Evolutionary conservation across 164 flowering plant genomes (phyloP).

Genomic region (Magnolia changhungtana): DNA sequence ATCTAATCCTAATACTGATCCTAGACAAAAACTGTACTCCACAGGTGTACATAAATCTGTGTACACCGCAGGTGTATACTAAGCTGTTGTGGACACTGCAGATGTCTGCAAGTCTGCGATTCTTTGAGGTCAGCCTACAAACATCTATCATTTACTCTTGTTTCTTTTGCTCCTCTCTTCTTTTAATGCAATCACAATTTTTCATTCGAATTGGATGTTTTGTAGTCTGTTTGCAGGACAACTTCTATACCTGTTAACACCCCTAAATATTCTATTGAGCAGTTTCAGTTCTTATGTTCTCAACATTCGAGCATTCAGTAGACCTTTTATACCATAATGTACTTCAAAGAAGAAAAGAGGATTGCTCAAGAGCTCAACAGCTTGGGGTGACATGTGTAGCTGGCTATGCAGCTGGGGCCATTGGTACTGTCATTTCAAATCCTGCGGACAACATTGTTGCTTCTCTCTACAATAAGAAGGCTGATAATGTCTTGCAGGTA

Average conservation of each 20-base stretch:
- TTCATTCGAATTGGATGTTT: too few relatives aligned
- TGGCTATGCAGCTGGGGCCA: slow-evolving; percentile 80
- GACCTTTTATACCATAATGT: slow-evolving; percentile 45
- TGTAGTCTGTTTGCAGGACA: background rate
- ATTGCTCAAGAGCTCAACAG: slow-evolving; percentile 78
- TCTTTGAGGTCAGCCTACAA: background rate
- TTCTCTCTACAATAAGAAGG: slow-evolving; percentile 67
- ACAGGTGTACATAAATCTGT: too few relatives aligned
- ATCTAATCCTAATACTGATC: too few relatives aligned
- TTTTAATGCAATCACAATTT: too few relatives aligned
- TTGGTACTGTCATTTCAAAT: slow-evolving; percentile 70
- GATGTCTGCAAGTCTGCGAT: too few relatives aligned
- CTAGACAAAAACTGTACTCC: too few relatives aligned
- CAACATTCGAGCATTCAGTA: slow-evolving; percentile 94
- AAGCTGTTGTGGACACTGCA: background rate
- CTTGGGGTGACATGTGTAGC: slow-evolving; percentile 87
- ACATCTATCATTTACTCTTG: background rate
- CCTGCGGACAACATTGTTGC: slow-evolving; percentile 86
- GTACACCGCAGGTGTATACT: too few relatives aligned
- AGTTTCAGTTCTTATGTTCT: slow-evolving; percentile 85
- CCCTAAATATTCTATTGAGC: slow-evolving; percentile 19
- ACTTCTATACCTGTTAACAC: background rate
- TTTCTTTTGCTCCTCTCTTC: background rate
- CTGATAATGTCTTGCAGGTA: slow-evolving; percentile 58
- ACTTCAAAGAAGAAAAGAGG: slow-evolving; percentile 60